Base-by-base conservation (phyloP, 139 green algal species). In the Auxenochlorella protothecoides region DNA sequence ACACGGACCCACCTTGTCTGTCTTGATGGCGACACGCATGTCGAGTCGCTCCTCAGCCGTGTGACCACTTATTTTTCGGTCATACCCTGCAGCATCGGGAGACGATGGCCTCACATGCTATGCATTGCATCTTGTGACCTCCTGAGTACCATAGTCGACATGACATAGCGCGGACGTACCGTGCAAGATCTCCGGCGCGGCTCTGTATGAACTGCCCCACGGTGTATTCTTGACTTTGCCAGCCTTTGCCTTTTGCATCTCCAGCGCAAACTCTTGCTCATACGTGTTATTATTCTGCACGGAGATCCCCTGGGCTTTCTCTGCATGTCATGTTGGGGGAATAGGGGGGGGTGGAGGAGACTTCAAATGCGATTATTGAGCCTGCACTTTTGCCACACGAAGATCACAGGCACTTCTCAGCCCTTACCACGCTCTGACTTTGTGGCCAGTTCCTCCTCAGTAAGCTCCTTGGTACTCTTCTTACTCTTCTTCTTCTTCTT, bases 31-130 rank as follows among this genome's bases (percentile, higher is more conserved):
- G 10, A 69, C 83, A 5, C 85, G 68, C 67, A 90, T 74, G 69
- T 90, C 85, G 7, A 90, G 73, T 53, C 85, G 64, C 72, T 90
- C 79, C 53, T 79, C 68, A 57, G 85, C 81, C 10, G 65, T 90
- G 59, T 87, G 79, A 12, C 81, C 81, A 59, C 73, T 87, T 0
- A 89, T 70, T 59, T 84, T 83, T 60, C 69, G 76, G 12, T 65
- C 61, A 62, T 90, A 90, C 3, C 83, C 81, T 86, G 68, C 68
- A 72, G 11, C 27, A 44, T 44, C 27, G 27, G 27, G 10, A 62
- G 57, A 71, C 5, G 3, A 68, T 55, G 13, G 65, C 27, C 27
- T 69, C 11, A 69, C 65, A 69, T n/a, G 44, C 12, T 67, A 9
- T 9, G 53, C 66, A 4, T 62, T 61, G 66, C 13, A 56, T 4